Conservation (phyloP, 148 eudicot species). For the Rhododendron griersonianum region DNA sequence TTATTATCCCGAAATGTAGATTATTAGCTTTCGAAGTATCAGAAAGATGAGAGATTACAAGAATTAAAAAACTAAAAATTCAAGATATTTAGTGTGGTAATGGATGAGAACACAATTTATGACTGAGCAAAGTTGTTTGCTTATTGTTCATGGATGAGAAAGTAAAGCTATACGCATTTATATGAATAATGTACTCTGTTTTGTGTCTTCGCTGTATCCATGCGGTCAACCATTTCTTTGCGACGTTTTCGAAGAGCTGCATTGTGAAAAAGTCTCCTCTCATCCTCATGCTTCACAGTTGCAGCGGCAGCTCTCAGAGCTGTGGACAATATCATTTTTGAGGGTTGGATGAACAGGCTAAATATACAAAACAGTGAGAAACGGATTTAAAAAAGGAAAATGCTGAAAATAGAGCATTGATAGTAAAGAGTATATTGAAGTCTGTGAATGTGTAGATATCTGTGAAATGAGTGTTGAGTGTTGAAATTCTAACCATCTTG, state of each 20-base stretch:
- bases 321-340: constrained; percentile 21
- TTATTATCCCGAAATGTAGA: background rate
- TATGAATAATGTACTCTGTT: constrained; percentile 26
- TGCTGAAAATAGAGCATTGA: background rate
- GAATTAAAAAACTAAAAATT: background rate
- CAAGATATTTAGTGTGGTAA: background rate
- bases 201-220: constrained; percentile 33
- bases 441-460: background rate
- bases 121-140: background rate
- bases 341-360: background rate
- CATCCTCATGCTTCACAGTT: constrained; percentile 79
- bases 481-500: background rate
- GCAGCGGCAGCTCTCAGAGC: constrained; percentile 89
- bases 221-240: constrained; percentile 60
- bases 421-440: background rate
- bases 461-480: background rate
- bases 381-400: background rate
- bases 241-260: constrained; percentile 75
- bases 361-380: background rate
- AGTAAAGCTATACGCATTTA: background rate
- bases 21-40: background rate
- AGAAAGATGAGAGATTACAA: background rate
- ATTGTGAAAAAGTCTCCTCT: constrained; percentile 69
- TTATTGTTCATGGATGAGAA: background rate
- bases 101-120: background rate